A percentile compares a stretch with the other conserved stretches of the same genome.
These are phyloP conservation scores for Suillus sp. DNA, from an alignment of 768 basidiomycete genomes.

Conservation along the genomic window DNA sequence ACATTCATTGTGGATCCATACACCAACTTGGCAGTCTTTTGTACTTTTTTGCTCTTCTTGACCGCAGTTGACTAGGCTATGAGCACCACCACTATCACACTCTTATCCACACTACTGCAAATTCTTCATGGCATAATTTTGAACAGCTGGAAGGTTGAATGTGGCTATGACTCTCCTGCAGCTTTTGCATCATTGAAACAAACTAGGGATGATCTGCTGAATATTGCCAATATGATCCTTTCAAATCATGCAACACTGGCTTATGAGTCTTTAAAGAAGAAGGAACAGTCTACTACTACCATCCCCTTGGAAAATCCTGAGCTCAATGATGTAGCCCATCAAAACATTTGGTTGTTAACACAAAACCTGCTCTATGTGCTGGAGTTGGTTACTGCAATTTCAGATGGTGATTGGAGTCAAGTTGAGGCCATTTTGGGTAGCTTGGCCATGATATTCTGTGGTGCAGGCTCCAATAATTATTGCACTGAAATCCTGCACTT, in stretches of 20 bases:
- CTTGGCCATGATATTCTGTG: slow-evolving; percentile 21
- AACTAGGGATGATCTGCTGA: slow-evolving; percentile 19
- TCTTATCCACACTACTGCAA: slow-evolving; percentile 21
- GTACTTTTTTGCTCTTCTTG: slow-evolving; percentile 33
- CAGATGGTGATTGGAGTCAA: slow-evolving; percentile 35
- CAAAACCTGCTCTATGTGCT: slow-evolving; percentile 35
- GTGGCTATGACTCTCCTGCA: slow-evolving; percentile 15
- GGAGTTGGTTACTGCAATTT: slow-evolving; percentile 31
- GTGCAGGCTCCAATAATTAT: slow-evolving; percentile 27
- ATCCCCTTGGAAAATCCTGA: neutral
- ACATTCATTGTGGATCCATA: slow-evolving; percentile 31
- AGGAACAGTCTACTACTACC: neutral
- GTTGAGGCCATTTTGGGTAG: slow-evolving; percentile 30
- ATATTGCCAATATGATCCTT: slow-evolving; percentile 24
- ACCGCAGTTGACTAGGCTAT: slow-evolving; percentile 26
- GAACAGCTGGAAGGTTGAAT: slow-evolving; percentile 33
- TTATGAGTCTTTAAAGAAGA: neutral
- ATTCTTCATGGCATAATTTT: slow-evolving; percentile 37
- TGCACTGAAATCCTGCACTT: slow-evolving; percentile 22
- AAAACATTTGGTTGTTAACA: slow-evolving; percentile 30
- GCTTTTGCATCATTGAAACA: slow-evolving; percentile 32
- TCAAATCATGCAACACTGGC: slow-evolving; percentile 27
- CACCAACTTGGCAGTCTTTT: slow-evolving; percentile 28
- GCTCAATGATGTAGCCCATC: slow-evolving; percentile 19
- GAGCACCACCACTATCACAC: slow-evolving; percentile 41